phyloP scores from a whole-genome alignment of 805 yeast genomes.

The Brettanomyces sp. region DNA sequence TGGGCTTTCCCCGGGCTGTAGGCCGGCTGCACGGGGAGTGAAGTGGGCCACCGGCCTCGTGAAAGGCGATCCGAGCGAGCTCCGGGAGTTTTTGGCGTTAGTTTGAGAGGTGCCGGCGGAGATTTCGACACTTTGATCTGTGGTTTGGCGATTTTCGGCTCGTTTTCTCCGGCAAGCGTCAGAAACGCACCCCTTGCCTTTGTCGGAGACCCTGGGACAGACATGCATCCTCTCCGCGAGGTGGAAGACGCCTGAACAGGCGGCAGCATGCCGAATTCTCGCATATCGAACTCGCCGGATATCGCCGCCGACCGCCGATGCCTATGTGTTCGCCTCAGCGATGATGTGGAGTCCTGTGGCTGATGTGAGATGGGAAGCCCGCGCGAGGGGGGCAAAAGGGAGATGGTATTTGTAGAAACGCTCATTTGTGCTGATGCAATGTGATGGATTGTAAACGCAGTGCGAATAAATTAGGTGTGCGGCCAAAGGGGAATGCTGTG shows the following conservation, averaged over 20 bases:
- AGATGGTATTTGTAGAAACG: not conserved
- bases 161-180: too few relatives aligned
- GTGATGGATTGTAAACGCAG: too few relatives aligned
- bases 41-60: not conserved
- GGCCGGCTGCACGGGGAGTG: not conserved
- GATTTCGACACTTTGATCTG: too few relatives aligned
- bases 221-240: constrained; percentile 7
- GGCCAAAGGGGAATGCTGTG: not conserved
- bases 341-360: constrained; percentile 18
- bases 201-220: constrained; percentile 12
- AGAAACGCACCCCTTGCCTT: too few relatives aligned
- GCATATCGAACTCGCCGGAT: constrained; percentile 69
- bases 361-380: not conserved
- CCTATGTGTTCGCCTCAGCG: constrained; percentile 48
- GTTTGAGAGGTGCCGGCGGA: too few relatives aligned
- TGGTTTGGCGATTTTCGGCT: too few relatives aligned
- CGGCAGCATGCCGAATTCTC: constrained; percentile 15
- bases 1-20: not conserved
- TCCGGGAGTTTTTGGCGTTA: too few relatives aligned
- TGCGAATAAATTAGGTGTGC: not conserved
- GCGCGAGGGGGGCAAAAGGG: not conserved
- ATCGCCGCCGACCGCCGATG: constrained; percentile 85
- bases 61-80: not conserved
- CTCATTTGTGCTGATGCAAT: not conserved
- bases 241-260: constrained; percentile 5